phyloP scores from a whole-genome alignment of 257 asterid species.

The Solanum pennellii region DNA sequence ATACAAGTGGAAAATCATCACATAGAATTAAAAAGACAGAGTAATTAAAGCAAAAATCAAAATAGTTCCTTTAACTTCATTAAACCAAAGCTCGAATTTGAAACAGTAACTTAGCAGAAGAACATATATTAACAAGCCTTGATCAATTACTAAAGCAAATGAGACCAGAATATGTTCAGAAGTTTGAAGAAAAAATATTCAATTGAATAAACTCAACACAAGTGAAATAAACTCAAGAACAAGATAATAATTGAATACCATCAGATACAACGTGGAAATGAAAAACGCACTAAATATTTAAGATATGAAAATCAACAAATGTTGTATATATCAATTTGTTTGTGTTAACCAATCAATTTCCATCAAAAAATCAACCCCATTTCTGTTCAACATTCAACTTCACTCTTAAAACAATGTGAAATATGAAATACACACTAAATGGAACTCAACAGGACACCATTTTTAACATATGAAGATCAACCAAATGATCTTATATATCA shows the following conservation, averaged over 20 bases:
- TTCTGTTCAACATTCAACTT: not conserved
- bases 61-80: not conserved
- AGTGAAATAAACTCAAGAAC: not conserved
- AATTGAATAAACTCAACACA: not conserved
- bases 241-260: not conserved
- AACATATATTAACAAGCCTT: not conserved
- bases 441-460: not conserved
- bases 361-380: not conserved
- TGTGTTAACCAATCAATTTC: not conserved
- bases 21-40: not conserved
- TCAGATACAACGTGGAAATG: not conserved
- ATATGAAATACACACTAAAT: not conserved
- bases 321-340: not conserved
- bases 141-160: not conserved
- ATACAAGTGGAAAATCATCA: not conserved
- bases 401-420: not conserved
- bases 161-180: not conserved
- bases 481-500: not conserved
- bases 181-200: not conserved
- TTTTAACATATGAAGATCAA: not conserved
- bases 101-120: not conserved
- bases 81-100: not conserved
- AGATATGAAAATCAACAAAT: not conserved
- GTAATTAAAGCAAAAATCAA: not conserved
- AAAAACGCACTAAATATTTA: not conserved